These are phyloP conservation scores for Penicillium soppii DNA, from an alignment of 495 filamentous ascomycete genomes.

Conservation along the genomic window DNA sequence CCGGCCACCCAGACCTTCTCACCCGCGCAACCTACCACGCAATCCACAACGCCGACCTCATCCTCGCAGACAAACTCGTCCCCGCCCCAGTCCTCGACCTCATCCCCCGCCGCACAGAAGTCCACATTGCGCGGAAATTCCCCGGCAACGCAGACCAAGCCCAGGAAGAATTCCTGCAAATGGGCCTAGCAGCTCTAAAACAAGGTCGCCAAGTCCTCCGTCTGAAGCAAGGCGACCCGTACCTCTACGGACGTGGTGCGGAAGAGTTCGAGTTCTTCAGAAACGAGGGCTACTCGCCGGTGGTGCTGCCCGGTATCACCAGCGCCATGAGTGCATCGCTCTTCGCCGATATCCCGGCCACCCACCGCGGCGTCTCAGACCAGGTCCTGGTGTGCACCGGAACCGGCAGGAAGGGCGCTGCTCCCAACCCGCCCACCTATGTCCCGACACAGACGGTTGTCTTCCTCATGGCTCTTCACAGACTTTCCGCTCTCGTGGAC, in stretches of 20 bases:
- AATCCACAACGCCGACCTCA: conserved; percentile 77
- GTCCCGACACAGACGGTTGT: conserved; percentile 77
- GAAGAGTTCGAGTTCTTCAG: conserved; percentile 91
- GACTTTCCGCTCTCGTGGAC: conserved; percentile 68
- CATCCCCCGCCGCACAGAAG: conserved; percentile 83
- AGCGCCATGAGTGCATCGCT: conserved; percentile 82
- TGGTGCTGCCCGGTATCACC: conserved; percentile 88
- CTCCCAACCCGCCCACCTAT: conserved; percentile 77
- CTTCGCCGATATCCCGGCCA: conserved; percentile 83
- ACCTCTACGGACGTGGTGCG: conserved; percentile 90
- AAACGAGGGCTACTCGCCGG: conserved; percentile 62
- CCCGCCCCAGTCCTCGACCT: conserved; percentile 82
- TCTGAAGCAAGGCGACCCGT: conserved; percentile 95
- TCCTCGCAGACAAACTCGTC: conserved; percentile 96
- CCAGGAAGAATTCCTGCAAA: conserved; percentile 83
- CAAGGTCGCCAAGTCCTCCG: conserved; percentile 78
- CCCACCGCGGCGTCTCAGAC: conserved; percentile 86
- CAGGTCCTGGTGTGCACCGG: conserved; percentile 94
- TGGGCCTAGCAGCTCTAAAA: conserved; percentile 70
- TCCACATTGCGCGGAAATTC: conserved; percentile 95
- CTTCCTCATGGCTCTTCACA: conserved; percentile 95
- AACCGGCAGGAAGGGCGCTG: conserved; percentile 86
- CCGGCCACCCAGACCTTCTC: conserved; percentile 87
- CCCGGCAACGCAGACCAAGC: conserved; percentile 94
- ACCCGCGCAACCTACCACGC: conserved; percentile 87